Evolutionary conservation across 129 eudicot species (phyloP), one percentile per base, ranked within the genome.

Genomic region (Smallanthus sonchifolius): DNA sequence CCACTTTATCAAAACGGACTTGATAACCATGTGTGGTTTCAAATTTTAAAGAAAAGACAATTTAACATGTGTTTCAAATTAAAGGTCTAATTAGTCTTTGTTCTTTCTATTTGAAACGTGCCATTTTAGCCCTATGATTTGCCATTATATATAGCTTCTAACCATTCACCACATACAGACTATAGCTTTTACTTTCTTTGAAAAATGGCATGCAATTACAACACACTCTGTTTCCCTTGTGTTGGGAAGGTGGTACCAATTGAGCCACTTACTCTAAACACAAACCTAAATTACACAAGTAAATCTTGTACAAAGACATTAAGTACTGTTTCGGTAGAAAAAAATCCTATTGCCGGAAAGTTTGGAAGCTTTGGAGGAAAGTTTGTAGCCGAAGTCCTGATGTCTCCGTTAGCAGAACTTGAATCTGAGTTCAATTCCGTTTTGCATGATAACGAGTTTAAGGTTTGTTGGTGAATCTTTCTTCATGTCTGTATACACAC

Each of bases 311-410:
- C 74, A 28, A 60, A 79, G 32, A 83, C 60, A 73, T 15, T 73
- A 28, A 72, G 24, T 28, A 77, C 59, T 57, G 67, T 77, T 14
- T 57, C 30, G 10, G 63, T 10, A 14, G 69, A 77, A 13, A 37
- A 30, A 3, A 44, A 28, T 45, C 48, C 70, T 3, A 77, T n/a
- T 43, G 38, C 75, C 1, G 88, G 91, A 37, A 86, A 81, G 48
- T 87, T 87, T 34, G 96, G 93, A n/a, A 83, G 35, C 55, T 90
- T 79, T 64, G 96, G 96, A 39, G 96, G 96, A 13, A 78, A 57
- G 40, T 90, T 83, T 67, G 96, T 90, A 9, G 86, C 84, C 14
- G 96, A 91, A 77, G 59, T 79, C 14, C 78, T 91, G 4, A 75
- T 91, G 13, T 16, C 77, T 45, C 82, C 81, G 30, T 77, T 91